Evolutionary conservation across 371 early-diverging fungal genomes (phyloP).

Genomic region (Mucor lusitanicus): DNA sequence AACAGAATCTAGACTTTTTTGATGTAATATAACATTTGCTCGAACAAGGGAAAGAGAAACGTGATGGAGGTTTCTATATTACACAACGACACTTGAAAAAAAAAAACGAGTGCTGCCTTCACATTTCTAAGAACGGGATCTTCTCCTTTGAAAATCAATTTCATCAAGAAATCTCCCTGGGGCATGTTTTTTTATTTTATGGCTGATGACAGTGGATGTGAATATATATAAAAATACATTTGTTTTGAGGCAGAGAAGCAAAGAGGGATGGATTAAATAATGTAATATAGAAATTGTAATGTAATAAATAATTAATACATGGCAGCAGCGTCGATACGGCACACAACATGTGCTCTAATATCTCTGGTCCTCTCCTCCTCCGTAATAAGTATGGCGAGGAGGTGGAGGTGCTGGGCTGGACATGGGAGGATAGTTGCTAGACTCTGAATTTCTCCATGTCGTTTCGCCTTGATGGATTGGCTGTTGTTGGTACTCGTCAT

Average conservation of each 20-base stretch:
- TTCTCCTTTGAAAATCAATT: background rate
- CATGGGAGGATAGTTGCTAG: constrained; percentile 4
- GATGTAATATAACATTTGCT: background rate
- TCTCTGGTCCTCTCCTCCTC: constrained; percentile 8
- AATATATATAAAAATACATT: background rate
- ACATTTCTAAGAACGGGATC: background rate
- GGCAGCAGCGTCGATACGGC: background rate
- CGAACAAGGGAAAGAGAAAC: background rate
- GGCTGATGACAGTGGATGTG: background rate
- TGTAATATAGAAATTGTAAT: background rate
- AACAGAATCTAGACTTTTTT: background rate
- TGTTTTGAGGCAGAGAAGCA: background rate
- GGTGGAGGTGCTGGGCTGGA: constrained; percentile 6
- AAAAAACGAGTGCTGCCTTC: background rate
- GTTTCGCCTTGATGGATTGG: constrained; percentile 11
- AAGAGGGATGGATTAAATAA: background rate
- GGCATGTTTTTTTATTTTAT: background rate
- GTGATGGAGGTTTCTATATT: background rate
- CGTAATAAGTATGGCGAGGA: constrained; percentile 13
- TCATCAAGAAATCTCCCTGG: background rate
- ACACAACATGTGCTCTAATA: background rate
- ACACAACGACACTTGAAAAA: background rate
- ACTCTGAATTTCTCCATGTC: background rate
- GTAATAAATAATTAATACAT: background rate
- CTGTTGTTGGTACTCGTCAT: constrained; percentile 20